Conservation (phyloP, 2,329 filamentous ascomycete species). For the Microcyclosporella mali region DNA sequence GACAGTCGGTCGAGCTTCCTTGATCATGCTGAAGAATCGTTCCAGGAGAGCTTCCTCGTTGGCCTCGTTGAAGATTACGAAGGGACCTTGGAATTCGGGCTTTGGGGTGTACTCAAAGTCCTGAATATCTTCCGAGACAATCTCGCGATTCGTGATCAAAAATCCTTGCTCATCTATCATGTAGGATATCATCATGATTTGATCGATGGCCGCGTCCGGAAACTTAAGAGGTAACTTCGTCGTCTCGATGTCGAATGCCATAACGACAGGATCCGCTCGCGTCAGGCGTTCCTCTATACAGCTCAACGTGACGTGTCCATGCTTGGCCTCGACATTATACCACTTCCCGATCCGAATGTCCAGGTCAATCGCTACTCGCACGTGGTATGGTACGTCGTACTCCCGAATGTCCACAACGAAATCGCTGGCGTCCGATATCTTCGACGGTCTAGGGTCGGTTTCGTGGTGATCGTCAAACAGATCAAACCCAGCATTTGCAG, state of each 20-base stretch:
- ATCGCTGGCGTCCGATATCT: slow-evolving; percentile 82
- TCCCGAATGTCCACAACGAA: slow-evolving; percentile 98
- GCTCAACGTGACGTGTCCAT: slow-evolving; percentile 75
- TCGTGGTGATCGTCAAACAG: slow-evolving; percentile 79
- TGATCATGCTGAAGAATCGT: slow-evolving; percentile 91
- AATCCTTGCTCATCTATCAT: slow-evolving; percentile 99
- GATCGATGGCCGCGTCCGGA: slow-evolving; percentile 86
- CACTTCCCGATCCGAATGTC: slow-evolving; percentile 95
- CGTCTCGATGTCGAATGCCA: slow-evolving; percentile 99
- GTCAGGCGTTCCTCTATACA: slow-evolving; percentile 82
- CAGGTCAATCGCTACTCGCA: slow-evolving; percentile 92
- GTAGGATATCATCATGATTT: slow-evolving; percentile 99
- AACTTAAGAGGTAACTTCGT: slow-evolving; percentile 95
- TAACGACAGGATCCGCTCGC: slow-evolving; percentile 91
- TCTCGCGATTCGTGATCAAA: slow-evolving; percentile 94
- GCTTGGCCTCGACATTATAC: slow-evolving; percentile 93
- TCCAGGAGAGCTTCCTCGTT: slow-evolving; percentile 84
- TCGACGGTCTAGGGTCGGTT: slow-evolving; percentile 70
- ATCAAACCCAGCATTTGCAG: slow-evolving; percentile 77
- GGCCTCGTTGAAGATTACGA: slow-evolving; percentile 97
- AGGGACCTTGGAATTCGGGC: slow-evolving; percentile 88
- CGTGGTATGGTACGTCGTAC: slow-evolving; percentile 98
- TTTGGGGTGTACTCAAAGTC: slow-evolving; percentile 99
- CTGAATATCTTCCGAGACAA: slow-evolving; percentile 92
- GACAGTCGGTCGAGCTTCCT: slow-evolving; percentile 87